Base-by-base conservation (phyloP, 805 yeast species). In the Jamesozyma hellenica region DNA sequence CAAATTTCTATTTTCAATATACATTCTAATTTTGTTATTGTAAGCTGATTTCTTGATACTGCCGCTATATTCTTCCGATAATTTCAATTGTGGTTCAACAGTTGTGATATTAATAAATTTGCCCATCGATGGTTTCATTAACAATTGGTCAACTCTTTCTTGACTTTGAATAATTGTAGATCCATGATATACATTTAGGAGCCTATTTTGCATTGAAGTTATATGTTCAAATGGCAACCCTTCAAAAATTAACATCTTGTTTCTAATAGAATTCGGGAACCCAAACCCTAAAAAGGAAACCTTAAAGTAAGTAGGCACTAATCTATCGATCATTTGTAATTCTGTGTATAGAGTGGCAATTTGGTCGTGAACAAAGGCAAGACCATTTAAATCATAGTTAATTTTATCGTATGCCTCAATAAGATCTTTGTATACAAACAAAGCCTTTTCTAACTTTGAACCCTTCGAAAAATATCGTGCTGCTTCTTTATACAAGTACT, bases 171-270 rank as follows among this genome's bases (percentile, higher is more conserved):
- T 66, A 39, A 85, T 74, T 41, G 79, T 72, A 1, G 94, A 84
- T 37, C 94, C 94, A 23, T 92, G 94, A 58, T 84, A 82, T 35
- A 82, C 60, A 52, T 77, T 74, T 49, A 79, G 70, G 43, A 87
- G 64, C 48, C 94, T 68, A 51, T 79, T 83, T 51, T 82, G 86
- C 56, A 86, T 82, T 3, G 90, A 78, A 2, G 87, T 77, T 43
- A 86, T 78, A 58, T 83, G 92, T 56, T 86, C 96, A 63, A 82
- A 86, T 25, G 94, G 86, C 39, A 76, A 67, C 5, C 95, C 95
- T 61, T 86, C 94, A 54, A 79, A 83, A 38, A 86, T 81, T 56
- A 80, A 86, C 43, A 77, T 78, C 52, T 80, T 76, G 35, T 83
- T 82, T 52, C 94, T 68, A 35, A 82, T 70, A 28, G 87, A 73